phyloP scores from a whole-genome alignment of 805 yeast genomes.

The Wickerhamiella hasegawae region DNA sequence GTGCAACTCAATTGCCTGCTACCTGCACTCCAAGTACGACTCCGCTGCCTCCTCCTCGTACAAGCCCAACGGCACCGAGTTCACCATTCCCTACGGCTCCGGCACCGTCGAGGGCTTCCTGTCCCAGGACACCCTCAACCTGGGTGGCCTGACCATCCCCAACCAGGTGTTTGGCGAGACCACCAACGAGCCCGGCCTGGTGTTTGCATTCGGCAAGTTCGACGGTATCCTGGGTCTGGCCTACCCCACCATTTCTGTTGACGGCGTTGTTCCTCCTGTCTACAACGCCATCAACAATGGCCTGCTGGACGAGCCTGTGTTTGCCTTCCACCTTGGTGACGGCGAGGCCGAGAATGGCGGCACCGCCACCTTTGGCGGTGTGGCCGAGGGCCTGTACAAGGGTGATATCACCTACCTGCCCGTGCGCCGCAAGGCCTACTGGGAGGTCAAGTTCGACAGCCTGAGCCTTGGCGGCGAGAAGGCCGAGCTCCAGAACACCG shows the following conservation, averaged over 20 bases:
- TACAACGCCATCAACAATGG: slow-evolving; percentile 77
- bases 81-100: slow-evolving; percentile 79
- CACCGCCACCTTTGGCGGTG: slow-evolving; percentile 89
- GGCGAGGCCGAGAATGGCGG: slow-evolving; percentile 60
- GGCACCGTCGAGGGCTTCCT: slow-evolving; percentile 88
- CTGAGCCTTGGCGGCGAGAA: slow-evolving; percentile 83
- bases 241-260: slow-evolving; percentile 78
- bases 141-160: slow-evolving; percentile 76
- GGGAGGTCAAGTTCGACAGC: slow-evolving; percentile 94
- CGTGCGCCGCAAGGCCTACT: slow-evolving; percentile 97
- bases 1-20: slow-evolving; percentile 90
- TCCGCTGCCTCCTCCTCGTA: slow-evolving; percentile 70
- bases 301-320: slow-evolving; percentile 66
- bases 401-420: slow-evolving; percentile 94
- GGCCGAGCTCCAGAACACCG: slow-evolving; percentile 65
- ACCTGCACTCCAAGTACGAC: slow-evolving; percentile 81
- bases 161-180: slow-evolving; percentile 94
- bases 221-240: slow-evolving; percentile 96
- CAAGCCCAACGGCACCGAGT: slow-evolving; percentile 72
- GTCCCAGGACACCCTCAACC: slow-evolving; percentile 63
- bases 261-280: slow-evolving; percentile 83
- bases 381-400: slow-evolving; percentile 53
- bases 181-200: slow-evolving; percentile 91
- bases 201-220: slow-evolving; percentile 96
- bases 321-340: slow-evolving; percentile 84